Conservation (phyloP, 2,329 filamentous ascomycete species). For the Cadophora malorum region DNA sequence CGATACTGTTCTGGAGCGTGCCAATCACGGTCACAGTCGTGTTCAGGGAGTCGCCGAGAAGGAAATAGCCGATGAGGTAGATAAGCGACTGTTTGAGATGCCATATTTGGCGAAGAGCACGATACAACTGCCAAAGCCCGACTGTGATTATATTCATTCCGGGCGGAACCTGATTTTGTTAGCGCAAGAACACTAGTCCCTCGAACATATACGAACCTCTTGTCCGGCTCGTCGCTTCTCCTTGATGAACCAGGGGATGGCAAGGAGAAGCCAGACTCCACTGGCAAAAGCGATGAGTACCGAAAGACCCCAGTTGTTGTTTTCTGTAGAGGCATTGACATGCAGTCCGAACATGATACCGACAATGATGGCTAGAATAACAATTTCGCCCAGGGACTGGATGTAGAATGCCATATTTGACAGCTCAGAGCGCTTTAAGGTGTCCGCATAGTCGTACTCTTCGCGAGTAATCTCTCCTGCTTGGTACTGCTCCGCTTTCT, state of each 20-base stretch:
- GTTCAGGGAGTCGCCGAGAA: constrained; percentile 71
- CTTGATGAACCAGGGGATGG: constrained; percentile 69
- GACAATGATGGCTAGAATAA: constrained; percentile 66
- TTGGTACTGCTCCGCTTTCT: constrained; percentile 54
- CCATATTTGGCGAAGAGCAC: constrained; percentile 65
- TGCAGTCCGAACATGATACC: constrained; percentile 66
- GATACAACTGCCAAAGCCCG: constrained; percentile 42
- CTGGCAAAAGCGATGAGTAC: constrained; percentile 70
- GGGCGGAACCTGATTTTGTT: constrained; percentile 50
- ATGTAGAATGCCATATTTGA: constrained; percentile 69
- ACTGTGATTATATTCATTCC: constrained; percentile 54
- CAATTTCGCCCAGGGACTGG: constrained; percentile 65
- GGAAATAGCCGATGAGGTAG: constrained; percentile 69
- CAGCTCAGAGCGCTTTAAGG: constrained; percentile 66
- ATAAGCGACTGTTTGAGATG: constrained; percentile 68
- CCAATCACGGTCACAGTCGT: constrained; percentile 72
- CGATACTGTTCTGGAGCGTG: constrained; percentile 69
- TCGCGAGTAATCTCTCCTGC: constrained; percentile 59
- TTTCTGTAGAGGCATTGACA: constrained; percentile 62
- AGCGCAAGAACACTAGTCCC: neutral
- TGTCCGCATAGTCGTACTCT: constrained; percentile 66
- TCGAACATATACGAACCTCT: neutral
- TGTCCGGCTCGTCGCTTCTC: constrained; percentile 65
- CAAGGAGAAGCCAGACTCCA: constrained; percentile 67
- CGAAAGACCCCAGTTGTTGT: constrained; percentile 70